phyloP scores from a whole-genome alignment of 2,329 filamentous ascomycete species.

The Sporothrix variecibatus region DNA sequence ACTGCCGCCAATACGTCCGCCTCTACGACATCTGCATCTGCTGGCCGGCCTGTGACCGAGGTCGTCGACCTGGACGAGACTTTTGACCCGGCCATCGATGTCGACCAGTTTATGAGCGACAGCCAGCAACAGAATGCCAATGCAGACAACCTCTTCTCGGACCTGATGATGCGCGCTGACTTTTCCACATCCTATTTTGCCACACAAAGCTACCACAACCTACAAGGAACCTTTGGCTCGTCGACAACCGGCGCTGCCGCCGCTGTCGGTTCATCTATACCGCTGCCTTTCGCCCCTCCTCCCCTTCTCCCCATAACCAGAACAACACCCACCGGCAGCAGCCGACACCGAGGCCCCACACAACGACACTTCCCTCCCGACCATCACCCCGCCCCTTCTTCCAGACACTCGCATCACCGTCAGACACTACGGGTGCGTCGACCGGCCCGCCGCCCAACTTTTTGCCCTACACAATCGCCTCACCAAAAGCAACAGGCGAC shows the following conservation, averaged over 20 bases:
- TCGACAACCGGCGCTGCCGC: not conserved
- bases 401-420: not conserved
- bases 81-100: slow-evolving; percentile 11
- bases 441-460: not conserved
- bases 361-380: slow-evolving; percentile 12
- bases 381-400: not conserved
- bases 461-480: not conserved
- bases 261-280: not conserved
- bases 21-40: not conserved
- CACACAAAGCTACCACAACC: not conserved
- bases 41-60: not conserved
- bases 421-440: not conserved
- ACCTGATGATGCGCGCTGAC: not conserved
- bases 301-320: not conserved
- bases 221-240: not conserved
- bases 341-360: not conserved
- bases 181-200: not conserved
- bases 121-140: not conserved
- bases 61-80: not conserved
- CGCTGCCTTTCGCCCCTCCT: not conserved
- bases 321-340: not conserved
- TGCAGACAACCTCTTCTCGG: not conserved
- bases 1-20: not conserved
- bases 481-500: not conserved
- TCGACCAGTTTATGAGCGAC: slow-evolving; percentile 8